A percentile compares a stretch with the other conserved stretches of the same genome.
Evolutionary conservation across 2,329 filamentous ascomycete genomes (phyloP).

Genomic region (Metarhizium anisopliae): DNA sequence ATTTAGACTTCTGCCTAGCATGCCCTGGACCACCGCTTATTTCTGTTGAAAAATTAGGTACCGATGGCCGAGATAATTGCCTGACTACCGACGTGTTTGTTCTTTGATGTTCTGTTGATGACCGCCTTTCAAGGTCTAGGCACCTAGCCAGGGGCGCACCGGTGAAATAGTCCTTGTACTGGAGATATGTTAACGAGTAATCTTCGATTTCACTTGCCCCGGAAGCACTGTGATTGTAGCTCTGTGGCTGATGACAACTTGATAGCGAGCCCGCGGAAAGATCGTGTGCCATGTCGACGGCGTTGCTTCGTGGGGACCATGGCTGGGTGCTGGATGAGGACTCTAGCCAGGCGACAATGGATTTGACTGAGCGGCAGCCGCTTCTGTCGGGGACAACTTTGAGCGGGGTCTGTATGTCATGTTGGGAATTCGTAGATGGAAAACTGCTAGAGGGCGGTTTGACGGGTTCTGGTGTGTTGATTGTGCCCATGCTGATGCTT

Average conservation of each 20-base stretch:
- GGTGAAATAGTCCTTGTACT: slow-evolving; percentile 23
- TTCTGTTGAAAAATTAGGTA: neutral
- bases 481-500: slow-evolving; percentile 6
- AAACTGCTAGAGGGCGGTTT: slow-evolving; percentile 18
- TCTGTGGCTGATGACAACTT: neutral
- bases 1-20: neutral
- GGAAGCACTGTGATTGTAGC: neutral
- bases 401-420: slow-evolving; percentile 4
- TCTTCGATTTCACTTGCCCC: slow-evolving; percentile 16
- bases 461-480: slow-evolving; percentile 9
- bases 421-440: slow-evolving; percentile 18
- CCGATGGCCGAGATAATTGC: neutral
- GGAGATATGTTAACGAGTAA: slow-evolving; percentile 22
- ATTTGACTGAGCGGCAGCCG: slow-evolving; percentile 17
- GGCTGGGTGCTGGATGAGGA: slow-evolving; percentile 9
- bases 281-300: neutral
- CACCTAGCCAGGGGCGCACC: slow-evolving; percentile 21
- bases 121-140: slow-evolving; percentile 13
- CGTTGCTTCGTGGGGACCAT: neutral
- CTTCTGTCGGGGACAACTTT: neutral
- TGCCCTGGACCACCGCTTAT: too few species aligned
- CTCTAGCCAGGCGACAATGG: slow-evolving; percentile 24
- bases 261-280: slow-evolving; percentile 3
- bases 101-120: neutral
- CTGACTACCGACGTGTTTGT: neutral